Evolutionary conservation across 441 rosid genomes (phyloP).

Genomic region (Flueggea neowawraea): DNA sequence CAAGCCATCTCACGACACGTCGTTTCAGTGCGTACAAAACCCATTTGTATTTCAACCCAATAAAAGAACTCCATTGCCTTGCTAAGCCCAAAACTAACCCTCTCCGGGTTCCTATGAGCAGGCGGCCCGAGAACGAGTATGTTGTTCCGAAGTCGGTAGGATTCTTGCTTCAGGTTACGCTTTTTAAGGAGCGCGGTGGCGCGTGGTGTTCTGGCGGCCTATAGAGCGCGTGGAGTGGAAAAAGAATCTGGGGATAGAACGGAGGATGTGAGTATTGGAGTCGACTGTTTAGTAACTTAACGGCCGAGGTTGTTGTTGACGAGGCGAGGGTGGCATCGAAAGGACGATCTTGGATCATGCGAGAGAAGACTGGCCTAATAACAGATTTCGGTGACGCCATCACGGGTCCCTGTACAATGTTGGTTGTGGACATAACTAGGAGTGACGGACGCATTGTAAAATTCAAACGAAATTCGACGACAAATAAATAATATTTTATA

Average conservation of each 20-base stretch:
- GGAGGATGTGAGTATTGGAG: constrained; percentile 54
- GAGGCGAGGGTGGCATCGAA: constrained; percentile 43
- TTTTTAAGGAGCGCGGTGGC: constrained; percentile 79
- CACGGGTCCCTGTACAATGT: too few species aligned
- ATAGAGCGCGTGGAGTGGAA: constrained; percentile 75
- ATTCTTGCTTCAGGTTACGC: constrained; percentile 50
- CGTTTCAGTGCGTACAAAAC: constrained; percentile 48
- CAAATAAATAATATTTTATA: too few species aligned
- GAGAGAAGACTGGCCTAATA: too few species aligned
- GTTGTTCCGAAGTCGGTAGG: constrained; percentile 25
- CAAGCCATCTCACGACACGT: constrained; percentile 76
- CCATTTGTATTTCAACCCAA: constrained; percentile 45
- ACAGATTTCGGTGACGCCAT: too few species aligned
- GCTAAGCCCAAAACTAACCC: constrained; percentile 39
- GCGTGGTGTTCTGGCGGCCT: constrained; percentile 68
- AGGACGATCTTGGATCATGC: constrained; percentile 56
- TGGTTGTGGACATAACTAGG: too few species aligned
- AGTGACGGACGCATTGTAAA: constrained; percentile 17
- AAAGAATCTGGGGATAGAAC: constrained; percentile 68
- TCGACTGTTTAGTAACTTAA: constrained; percentile 38
- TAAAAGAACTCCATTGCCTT: constrained; percentile 56
- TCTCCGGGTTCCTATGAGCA: constrained; percentile 64
- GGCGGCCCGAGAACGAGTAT: constrained; percentile 69
- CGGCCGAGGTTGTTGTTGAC: constrained; percentile 27
- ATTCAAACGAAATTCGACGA: constrained; percentile 66